Base-by-base conservation (phyloP, 495 filamentous ascomycete genomes). In the Podospora anserina region DNA sequence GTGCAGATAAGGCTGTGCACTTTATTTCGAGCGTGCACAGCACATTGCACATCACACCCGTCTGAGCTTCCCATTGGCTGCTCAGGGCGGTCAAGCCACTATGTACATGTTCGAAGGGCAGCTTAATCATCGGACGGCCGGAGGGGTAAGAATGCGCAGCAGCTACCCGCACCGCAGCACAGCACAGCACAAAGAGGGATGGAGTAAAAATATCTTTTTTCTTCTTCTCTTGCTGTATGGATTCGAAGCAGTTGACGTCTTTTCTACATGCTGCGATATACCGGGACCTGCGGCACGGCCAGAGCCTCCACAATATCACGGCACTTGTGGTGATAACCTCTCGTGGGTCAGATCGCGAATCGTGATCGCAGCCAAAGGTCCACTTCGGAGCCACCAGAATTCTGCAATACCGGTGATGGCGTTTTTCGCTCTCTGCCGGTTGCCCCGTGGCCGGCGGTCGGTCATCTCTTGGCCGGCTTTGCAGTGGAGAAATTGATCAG, bases 171-270 rank as follows among this genome's bases (percentile, higher is more conserved):
- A 55, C 65, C 75, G 71, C 76, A 70, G 72, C 71, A 71, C 63
- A 55, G 67, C 75, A 72, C 76, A 70, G 72, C 71, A 71, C 63
- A 71, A 69, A 32, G 19, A 57, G 61, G 23, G 70, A 58, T 58
- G 55, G 55, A 69, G 69, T 74, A 78, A 78, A 78, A 78, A 78
- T 78, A 78, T 72, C 69, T 70, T 61, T 63, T 18, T 20, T 20
- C 15, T 1, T n/a, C 2, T 13, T 16, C 13, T 13, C 39, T 11
- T 49, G 23, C 0, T 23, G 23, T 1, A 23, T 23, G 15, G 39
- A 11, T 49, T 32, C 30, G 30, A 6, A 49, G 39, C 13, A 27
- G 3, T 59, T 59, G 19, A 59, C 56, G 58, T 44, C 68, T 66
- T 74, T 74, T 68, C 69, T 69, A 71, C 70, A 71, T 73, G 60